phyloP scores from a whole-genome alignment of 176 grass and related monocot species.

The Musa acuminata region DNA sequence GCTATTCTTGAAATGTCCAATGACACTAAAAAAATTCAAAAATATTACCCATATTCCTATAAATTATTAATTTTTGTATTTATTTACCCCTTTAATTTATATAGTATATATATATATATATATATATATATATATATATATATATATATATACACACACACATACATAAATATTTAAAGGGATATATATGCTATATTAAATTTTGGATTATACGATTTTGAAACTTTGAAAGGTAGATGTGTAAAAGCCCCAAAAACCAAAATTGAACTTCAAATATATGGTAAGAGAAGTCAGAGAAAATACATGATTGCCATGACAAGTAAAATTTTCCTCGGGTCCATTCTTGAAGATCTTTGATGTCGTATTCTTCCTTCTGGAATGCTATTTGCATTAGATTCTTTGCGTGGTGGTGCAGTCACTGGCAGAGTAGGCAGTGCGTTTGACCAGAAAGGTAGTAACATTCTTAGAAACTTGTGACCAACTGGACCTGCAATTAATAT shows the following conservation, averaged over 20 bases:
- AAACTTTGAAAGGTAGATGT: not conserved
- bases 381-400: conserved; percentile 39
- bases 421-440: conserved; percentile 75
- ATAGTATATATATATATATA: no score
- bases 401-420: conserved; percentile 66
- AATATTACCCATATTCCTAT: no score
- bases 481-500: conserved; percentile 45
- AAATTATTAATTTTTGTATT: no score
- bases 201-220: no score
- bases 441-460: conserved; percentile 98
- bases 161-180: no score
- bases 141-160: no score
- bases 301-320: conserved; percentile 87
- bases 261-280: not conserved
- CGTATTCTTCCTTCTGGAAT: conserved; percentile 50
- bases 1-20: no score
- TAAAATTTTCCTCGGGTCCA: conserved; percentile 88
- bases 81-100: no score
- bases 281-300: conserved; percentile 16
- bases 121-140: no score
- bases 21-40: no score
- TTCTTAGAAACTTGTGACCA: conserved; percentile 78
- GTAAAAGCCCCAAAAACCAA: not conserved
- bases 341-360: conserved; percentile 64
- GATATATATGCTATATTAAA: no score